Conservation (phyloP, 2,329 filamentous ascomycete genomes). For the Arthrocladium fulminans region DNA sequence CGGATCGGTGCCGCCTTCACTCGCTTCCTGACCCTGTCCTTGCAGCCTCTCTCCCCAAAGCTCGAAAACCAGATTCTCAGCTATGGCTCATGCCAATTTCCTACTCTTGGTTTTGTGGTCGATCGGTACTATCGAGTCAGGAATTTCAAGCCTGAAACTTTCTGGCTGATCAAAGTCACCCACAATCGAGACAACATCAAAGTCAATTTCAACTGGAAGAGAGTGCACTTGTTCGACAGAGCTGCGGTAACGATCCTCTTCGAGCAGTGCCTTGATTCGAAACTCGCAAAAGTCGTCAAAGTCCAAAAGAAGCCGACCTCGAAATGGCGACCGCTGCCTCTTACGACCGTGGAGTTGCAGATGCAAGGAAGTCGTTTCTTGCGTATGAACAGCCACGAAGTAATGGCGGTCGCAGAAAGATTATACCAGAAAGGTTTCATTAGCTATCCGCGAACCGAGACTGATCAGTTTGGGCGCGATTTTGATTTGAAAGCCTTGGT, state of each 20-base stretch:
- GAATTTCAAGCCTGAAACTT: constrained; percentile 84
- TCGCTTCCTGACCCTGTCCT: constrained; percentile 68
- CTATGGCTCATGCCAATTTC: constrained; percentile 94
- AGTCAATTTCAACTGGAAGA: constrained; percentile 75
- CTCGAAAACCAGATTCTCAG: constrained; percentile 62
- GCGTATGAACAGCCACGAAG: constrained; percentile 79
- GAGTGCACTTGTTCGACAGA: constrained; percentile 79
- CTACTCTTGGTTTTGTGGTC: constrained; percentile 91
- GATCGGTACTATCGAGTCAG: constrained; percentile 90
- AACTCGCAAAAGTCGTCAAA: constrained; percentile 68
- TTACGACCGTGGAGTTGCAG: constrained; percentile 93
- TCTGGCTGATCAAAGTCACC: constrained; percentile 84
- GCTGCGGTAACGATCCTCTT: constrained; percentile 72
- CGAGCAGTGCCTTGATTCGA: constrained; percentile 71
- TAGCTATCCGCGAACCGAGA: constrained; percentile 95
- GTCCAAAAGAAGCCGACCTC: constrained; percentile 85
- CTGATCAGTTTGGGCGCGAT: constrained; percentile 83
- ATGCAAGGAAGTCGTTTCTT: constrained; percentile 88
- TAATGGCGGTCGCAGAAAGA: constrained; percentile 76
- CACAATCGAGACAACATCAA: constrained; percentile 69
- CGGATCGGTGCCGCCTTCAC: constrained; percentile 91
- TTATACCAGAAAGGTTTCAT: constrained; percentile 94
- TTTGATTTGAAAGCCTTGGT: constrained; percentile 76
- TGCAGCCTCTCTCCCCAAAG: constrained; percentile 62
- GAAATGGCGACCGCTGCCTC: constrained; percentile 85